A percentile compares a stretch with the other conserved stretches of the same genome.
phyloP scores from a whole-genome alignment of 306 rosid species.

The Albizia julibrissin region DNA sequence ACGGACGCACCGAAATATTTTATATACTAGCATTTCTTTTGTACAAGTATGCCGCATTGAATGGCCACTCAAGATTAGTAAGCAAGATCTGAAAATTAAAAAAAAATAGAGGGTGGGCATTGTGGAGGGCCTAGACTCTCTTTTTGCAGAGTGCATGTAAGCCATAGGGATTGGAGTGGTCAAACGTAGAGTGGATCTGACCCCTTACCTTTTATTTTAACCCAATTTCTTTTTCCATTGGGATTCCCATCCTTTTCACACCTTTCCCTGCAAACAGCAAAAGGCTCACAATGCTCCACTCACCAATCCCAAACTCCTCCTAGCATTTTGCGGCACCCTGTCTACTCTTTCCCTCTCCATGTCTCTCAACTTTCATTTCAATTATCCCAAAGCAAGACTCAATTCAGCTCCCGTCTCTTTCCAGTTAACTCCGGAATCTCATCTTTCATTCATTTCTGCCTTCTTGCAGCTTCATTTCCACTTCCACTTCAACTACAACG shows the following conservation, averaged over 20 bases:
- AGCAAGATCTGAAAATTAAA: background rate
- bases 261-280: conserved; percentile 50
- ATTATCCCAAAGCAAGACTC: conserved; percentile 15
- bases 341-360: conserved; percentile 8
- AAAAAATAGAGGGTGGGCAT: background rate
- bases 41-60: background rate
- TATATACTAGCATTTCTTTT: background rate
- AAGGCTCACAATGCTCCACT: conserved; percentile 38
- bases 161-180: conserved; percentile 53
- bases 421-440: conserved; percentile 29
- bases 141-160: conserved; percentile 23
- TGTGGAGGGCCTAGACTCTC: background rate
- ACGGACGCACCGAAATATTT: background rate
- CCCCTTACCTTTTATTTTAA: background rate
- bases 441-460: background rate
- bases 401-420: conserved; percentile 6
- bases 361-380: no score
- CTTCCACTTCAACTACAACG: conserved; percentile 1
- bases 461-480: background rate
- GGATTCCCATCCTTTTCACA: conserved; percentile 44
- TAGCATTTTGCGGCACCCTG: conserved; percentile 52
- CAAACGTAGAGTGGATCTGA: conserved; percentile 49
- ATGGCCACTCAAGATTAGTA: background rate
- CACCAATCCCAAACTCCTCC: conserved; percentile 57
- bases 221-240: background rate